These are phyloP conservation scores for Coffea canephora DNA, from an alignment of 257 asterid species.

Conservation along the genomic window DNA sequence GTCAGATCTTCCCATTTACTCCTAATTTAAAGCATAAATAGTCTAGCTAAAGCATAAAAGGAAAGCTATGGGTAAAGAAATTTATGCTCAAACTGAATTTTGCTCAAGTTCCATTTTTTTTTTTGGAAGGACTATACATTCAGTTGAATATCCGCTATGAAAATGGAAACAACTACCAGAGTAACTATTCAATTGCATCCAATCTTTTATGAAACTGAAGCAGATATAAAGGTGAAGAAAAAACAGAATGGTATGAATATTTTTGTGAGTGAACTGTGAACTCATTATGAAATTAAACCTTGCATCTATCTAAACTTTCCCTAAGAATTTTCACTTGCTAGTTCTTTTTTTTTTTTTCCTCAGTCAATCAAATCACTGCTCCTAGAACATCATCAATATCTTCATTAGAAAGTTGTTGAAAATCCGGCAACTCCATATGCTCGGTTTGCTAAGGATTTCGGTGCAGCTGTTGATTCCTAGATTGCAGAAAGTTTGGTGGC, in stretches of 20 bases:
- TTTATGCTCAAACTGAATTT: not conserved
- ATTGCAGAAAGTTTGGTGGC: not conserved
- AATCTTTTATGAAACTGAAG: no score
- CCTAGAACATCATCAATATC: not conserved
- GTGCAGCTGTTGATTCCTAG: not conserved
- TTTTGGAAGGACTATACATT: not conserved
- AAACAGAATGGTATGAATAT: no score
- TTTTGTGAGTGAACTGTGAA: no score
- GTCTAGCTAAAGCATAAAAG: not conserved
- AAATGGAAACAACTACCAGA: not conserved
- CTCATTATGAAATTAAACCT: no score
- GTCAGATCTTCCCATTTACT: not conserved
- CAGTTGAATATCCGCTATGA: not conserved
- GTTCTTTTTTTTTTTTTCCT: not conserved
- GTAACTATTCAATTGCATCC: not conserved
- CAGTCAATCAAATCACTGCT: not conserved
- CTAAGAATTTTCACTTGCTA: not conserved
- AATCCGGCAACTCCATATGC: not conserved
- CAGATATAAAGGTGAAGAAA: not conserved
- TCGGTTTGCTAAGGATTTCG: not conserved
- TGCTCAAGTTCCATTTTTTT: not conserved
- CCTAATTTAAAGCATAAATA: not conserved
- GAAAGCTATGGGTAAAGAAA: not conserved
- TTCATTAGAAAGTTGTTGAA: not conserved
- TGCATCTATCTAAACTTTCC: not conserved